Evolutionary conservation across 192 early-diverging fungal genomes (phyloP), one percentile per base, ranked within the genome.

Genomic region (Rhizoclosmatium sp.): DNA sequence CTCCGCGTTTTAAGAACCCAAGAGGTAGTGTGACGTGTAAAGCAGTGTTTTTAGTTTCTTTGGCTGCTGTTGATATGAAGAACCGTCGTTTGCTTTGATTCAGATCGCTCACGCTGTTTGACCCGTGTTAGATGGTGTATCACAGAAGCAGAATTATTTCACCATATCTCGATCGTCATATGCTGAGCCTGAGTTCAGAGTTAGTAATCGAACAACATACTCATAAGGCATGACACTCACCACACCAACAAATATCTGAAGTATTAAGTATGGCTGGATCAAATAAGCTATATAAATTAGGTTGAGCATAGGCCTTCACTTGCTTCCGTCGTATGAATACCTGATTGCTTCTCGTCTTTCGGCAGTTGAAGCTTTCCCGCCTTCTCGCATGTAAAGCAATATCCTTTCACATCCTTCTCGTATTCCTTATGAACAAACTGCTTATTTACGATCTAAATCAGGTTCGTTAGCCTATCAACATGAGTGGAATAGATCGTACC

Each of bases 371-470:
- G 61, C 54, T 78, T 82, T 21, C 79, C 84, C 14, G 60, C 16
- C 56, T 85, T 84, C 67, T 83, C 79, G 60, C 78, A 81, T 9
- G 49, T 19, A 67, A 71, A 78, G 64, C 85, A 83, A 62, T 76
- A 86, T 46, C 82, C 85, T 65, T 84, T 84, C 23, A 80, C 60
- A 41, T 80, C 74, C 65, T 82, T 81, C 14, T 84, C 83, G 69
- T 80, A 84, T 51, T 61, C 56, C 58, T 82, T 76, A 45, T 51
- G 75, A 7, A 78, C 67, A 77, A 79, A 83, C 47, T 72, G 66
- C 68, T 85, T 83, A 67, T 71, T 70, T 10, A 41, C 42, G 51
- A 85, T 61, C 72, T 85, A 45, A 16, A 40, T 41, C 31, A 10
- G 16, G 47, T 31, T 9, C 5, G 47, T 39, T 71, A 56, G 4